Conservation (phyloP, 1,284 basidiomycete species). For the Laetiporus sulphureus region DNA sequence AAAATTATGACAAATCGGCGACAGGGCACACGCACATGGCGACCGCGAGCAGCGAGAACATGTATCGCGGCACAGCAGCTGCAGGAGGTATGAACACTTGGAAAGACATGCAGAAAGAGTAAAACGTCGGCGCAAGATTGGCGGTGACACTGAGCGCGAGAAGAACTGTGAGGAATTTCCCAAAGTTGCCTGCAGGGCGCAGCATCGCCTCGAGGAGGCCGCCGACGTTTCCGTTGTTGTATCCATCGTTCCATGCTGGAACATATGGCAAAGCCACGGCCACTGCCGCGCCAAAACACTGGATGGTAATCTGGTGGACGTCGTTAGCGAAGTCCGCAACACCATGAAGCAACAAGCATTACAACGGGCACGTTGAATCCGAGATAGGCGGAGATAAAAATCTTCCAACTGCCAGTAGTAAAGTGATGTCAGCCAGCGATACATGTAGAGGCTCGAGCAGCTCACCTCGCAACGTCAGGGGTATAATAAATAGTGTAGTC, state of each 20-base stretch:
- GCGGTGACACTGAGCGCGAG: conserved; percentile 76
- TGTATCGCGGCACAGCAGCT: conserved; percentile 71
- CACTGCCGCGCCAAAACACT: conserved; percentile 75
- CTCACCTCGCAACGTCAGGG: conserved; percentile 49
- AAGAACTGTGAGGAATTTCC: conserved; percentile 83
- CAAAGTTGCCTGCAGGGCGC: conserved; percentile 64
- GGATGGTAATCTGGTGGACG: conserved; percentile 42
- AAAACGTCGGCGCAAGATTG: conserved; percentile 83
- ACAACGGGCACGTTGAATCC: conserved; percentile 71
- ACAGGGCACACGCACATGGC: conserved; percentile 53
- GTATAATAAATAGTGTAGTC: conserved; percentile 71
- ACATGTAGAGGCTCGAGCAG: not conserved
- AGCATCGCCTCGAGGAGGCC: conserved; percentile 76
- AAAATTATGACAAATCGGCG: not conserved
- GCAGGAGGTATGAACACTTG: conserved; percentile 74
- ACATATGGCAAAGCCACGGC: conserved; percentile 54
- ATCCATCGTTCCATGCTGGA: conserved; percentile 61
- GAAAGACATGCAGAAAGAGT: conserved; percentile 78
- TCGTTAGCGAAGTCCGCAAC: too few relatives aligned
- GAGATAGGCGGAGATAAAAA: conserved; percentile 71
- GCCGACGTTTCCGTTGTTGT: conserved; percentile 56
- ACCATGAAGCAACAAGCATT: too few relatives aligned
- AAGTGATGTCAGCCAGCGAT: conserved; percentile 2
- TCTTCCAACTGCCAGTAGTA: conserved; percentile 40
- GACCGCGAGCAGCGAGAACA: conserved; percentile 78